A percentile compares a stretch with the other conserved stretches of the same genome.
Conservation (phyloP, 2,329 filamentous ascomycete genomes). For the Teratosphaeriaceae sp. region DNA sequence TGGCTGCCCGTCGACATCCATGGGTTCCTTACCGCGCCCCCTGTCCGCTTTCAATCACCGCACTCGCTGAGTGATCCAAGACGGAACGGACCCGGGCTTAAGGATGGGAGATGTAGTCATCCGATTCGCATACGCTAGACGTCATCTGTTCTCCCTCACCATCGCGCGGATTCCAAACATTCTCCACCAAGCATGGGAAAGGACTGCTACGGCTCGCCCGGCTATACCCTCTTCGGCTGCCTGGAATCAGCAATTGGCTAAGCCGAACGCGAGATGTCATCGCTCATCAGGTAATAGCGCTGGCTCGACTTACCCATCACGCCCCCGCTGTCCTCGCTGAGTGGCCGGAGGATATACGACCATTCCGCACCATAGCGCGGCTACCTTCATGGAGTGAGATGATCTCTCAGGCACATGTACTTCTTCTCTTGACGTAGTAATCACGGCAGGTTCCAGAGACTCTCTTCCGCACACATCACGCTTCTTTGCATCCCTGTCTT, state of each 20-base stretch:
- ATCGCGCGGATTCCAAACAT: neutral
- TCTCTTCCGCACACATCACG: no score
- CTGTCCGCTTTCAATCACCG: neutral
- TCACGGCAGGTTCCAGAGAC: no score
- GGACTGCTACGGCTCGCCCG: neutral
- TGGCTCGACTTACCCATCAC: no score
- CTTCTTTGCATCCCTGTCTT: no score
- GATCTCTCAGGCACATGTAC: no score
- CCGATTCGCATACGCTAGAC: neutral
- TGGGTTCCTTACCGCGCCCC: neutral
- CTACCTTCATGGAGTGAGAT: no score
- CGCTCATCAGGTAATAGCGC: neutral
- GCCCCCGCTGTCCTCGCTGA: no score
- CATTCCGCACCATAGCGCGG: no score
- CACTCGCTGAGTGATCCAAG: neutral
- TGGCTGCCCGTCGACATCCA: no score
- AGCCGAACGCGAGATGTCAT: neutral
- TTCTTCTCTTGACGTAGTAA: no score
- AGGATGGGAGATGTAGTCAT: no score
- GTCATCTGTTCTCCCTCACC: neutral
- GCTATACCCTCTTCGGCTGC: neutral
- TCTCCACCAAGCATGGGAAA: constrained; percentile 1
- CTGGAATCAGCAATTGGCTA: neutral
- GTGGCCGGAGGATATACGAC: no score
- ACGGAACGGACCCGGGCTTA: neutral